Evolutionary conservation across 2,329 filamentous ascomycete species (phyloP), one percentile per base, ranked within the genome.

Genomic region (Fusarium chuoi): DNA sequence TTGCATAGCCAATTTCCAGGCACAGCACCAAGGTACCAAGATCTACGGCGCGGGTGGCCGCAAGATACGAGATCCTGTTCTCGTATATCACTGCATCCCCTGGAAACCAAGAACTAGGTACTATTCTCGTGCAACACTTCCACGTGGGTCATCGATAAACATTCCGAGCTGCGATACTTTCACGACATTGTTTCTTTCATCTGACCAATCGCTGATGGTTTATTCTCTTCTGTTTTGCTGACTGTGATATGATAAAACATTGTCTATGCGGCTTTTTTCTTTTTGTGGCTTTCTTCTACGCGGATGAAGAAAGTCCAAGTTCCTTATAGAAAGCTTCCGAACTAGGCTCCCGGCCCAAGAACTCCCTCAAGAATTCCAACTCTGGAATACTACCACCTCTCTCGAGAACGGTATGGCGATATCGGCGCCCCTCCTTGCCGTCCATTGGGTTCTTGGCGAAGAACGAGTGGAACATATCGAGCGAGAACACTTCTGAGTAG

Each of bases 391-490:
- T 91, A 2, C 94, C 94, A 42, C 94, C 94, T 73, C 89, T 90
- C 84, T 95, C 92, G 9, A 96, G 85, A 28, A 96, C 93, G 1
- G 90, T 93, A 82, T 94, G 92, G 61, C 94, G 88, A 83, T 96
- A 96, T 66, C 93, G 84, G 20, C 93, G 87, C 4, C 94, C 94
- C 80, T 94, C 90, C 74, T 88, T 89, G 38, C 87, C 87, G 80
- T 95, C 89, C 93, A 96, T 95, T 0, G 94, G 94, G 80, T 95
- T 87, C 75, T 89, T 86, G 84, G 92, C 91, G 84, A 96, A 96
- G 52, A 93, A 91, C 0, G 89, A 89, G 83, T 94, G 91, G 86
- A 96, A 97, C 93, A 97, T 96, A 82, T 97, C 94, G 33, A 92
- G 89, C 28, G 91, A 93, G 83, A 95, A 96, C 24, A 96, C 94